These are phyloP conservation scores for Plasmodium cynomolgi DNA, from an alignment of 169 alveolate genomes.

Conservation along the genomic window DNA sequence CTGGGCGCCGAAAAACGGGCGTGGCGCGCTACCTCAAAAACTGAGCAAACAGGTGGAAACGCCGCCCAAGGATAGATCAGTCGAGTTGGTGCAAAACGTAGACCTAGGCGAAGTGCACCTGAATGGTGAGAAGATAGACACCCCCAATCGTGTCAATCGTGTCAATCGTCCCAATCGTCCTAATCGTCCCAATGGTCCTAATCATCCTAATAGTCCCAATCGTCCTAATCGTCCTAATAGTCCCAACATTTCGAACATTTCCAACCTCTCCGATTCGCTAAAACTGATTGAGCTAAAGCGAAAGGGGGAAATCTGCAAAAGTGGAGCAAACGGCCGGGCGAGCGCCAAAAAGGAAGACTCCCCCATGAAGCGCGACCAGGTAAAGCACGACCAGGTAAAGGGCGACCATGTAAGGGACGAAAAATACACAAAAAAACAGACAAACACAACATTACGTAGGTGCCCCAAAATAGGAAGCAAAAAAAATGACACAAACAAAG, in stretches of 20 bases:
- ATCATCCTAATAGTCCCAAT: not conserved
- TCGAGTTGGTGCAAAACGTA: slow-evolving; percentile 5
- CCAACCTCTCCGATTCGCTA: slow-evolving; percentile 44
- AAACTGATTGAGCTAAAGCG: slow-evolving; percentile 29
- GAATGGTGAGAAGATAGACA: slow-evolving; percentile 8
- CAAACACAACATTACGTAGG: not conserved
- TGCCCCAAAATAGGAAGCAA: slow-evolving; percentile 17
- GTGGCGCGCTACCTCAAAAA: not conserved
- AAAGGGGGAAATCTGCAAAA: not conserved
- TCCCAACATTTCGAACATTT: not conserved
- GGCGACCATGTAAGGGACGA: not conserved
- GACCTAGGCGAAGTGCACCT: slow-evolving; percentile 9
- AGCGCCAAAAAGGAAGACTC: not conserved
- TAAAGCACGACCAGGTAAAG: not conserved
- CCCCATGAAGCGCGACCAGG: not conserved
- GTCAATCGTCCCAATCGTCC: not conserved
- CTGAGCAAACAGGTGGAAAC: not conserved
- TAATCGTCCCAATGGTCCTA: not conserved
- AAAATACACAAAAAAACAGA: slow-evolving; percentile 1
- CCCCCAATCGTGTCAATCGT: not conserved
- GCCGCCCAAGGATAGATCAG: not conserved
- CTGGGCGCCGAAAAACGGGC: not conserved
- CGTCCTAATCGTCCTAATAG: not conserved
- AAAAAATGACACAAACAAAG: slow-evolving; percentile 8
- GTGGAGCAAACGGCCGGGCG: not conserved